Percentiles rank a stretch among this genome's conserved stretches.
phyloP scores from a whole-genome alignment of 2,329 filamentous ascomycete genomes.

The Trichophyton equinum region DNA sequence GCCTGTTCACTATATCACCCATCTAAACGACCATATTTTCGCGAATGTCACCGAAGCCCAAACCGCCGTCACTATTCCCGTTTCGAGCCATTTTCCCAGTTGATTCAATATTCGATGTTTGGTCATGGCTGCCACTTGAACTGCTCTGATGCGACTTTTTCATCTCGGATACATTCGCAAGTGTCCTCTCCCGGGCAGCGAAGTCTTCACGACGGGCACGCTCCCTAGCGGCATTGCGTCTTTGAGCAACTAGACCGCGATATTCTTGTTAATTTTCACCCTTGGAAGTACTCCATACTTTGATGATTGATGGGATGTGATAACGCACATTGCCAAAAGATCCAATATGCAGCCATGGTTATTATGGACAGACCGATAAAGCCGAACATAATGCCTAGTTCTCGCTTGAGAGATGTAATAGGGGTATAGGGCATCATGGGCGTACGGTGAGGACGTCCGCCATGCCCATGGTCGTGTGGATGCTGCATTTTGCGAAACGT shows the following conservation, averaged over 20 bases:
- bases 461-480: background rate
- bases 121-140: conserved; percentile 3
- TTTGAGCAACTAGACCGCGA: conserved; percentile 15
- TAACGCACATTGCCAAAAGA: conserved; percentile 25
- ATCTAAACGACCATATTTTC: conserved; percentile 12
- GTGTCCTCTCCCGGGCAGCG: conserved; percentile 5
- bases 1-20: background rate
- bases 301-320: background rate
- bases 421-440: conserved; percentile 19
- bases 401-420: conserved; percentile 23
- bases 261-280: background rate
- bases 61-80: conserved; percentile 8
- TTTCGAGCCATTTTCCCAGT: conserved; percentile 6
- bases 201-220: conserved; percentile 23
- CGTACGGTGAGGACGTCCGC: background rate
- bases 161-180: background rate
- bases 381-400: conserved; percentile 30
- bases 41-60: conserved; percentile 10
- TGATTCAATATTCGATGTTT: background rate
- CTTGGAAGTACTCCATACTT: background rate
- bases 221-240: conserved; percentile 19
- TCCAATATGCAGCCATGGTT: conserved; percentile 24
- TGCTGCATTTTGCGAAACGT: background rate
- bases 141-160: conserved; percentile 8
- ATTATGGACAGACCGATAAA: conserved; percentile 25